Percentiles rank a stretch among this genome's conserved stretches.
Evolutionary conservation across 1,139 yeast species (phyloP).

Genomic region (Debaryomyces psychrophilus): DNA sequence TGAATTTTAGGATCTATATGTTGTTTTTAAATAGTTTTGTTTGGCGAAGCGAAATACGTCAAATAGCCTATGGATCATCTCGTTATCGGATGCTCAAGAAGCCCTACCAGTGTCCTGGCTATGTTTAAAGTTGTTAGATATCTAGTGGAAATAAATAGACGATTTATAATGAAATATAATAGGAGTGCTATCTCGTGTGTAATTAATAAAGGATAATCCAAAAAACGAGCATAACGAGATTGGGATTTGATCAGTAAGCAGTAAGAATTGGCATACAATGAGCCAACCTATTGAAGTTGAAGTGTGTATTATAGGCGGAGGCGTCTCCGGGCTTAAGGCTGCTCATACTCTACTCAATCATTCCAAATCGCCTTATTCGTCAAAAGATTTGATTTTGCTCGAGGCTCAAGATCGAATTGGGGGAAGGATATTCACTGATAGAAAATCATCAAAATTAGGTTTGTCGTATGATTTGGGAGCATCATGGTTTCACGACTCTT

Average conservation of each 20-base stretch:
- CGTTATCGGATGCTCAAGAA: not conserved
- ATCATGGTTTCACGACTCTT: conserved; percentile 86
- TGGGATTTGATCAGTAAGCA: not conserved
- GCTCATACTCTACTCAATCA: conserved; percentile 57
- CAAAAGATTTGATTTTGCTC: conserved; percentile 40
- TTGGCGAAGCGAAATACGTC: not conserved
- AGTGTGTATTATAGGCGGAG: conserved; percentile 70
- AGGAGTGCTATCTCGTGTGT: not conserved
- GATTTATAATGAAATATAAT: not conserved
- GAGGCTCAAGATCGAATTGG: conserved; percentile 58
- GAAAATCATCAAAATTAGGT: conserved; percentile 35
- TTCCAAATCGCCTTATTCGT: conserved; percentile 31
- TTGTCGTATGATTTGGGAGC: conserved; percentile 75
- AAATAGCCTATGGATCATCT: not conserved
- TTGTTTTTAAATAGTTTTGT: not conserved
- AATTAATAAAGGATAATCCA: not conserved
- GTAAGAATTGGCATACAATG: not conserved
- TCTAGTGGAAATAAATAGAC: not conserved
- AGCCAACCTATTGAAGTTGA: conserved; percentile 5
- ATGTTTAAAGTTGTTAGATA: not conserved
- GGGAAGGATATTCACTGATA: conserved; percentile 45
- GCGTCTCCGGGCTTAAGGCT: conserved; percentile 80
- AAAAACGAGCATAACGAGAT: not conserved
- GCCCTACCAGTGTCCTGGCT: not conserved
- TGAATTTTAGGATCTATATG: not conserved